These are phyloP conservation scores for Talaromyces borbonicus DNA, from an alignment of 495 filamentous ascomycete genomes.

Conservation along the genomic window DNA sequence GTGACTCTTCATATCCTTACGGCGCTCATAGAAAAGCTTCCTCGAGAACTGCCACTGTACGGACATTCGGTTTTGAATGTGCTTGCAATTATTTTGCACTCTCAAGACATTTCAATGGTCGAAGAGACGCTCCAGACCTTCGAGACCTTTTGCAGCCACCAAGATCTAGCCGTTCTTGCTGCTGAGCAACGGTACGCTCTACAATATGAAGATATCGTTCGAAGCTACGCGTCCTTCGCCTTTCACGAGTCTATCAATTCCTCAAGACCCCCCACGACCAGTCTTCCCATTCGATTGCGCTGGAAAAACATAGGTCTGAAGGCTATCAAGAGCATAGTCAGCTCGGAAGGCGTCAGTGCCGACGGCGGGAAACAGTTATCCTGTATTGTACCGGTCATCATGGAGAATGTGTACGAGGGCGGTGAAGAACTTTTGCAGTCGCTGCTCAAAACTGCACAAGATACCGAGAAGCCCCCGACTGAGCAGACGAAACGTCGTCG, in stretches of 20 bases:
- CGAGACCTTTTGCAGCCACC: conserved; percentile 69
- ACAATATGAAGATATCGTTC: conserved; percentile 74
- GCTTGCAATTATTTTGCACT: conserved; percentile 64
- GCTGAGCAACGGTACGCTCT: conserved; percentile 71
- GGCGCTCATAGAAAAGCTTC: conserved; percentile 83
- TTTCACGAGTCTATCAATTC: conserved; percentile 26
- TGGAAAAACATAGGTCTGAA: conserved; percentile 73
- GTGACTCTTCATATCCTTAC: conserved; percentile 83
- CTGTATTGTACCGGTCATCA: conserved; percentile 67
- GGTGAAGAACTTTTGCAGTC: conserved; percentile 56
- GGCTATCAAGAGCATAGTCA: conserved; percentile 68
- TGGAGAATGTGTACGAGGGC: conserved; percentile 75
- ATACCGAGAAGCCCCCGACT: conserved; percentile 54
- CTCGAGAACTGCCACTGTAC: conserved; percentile 81
- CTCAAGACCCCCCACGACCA: conserved; percentile 31
- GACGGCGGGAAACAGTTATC: conserved; percentile 64
- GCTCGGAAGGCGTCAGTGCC: conserved; percentile 64
- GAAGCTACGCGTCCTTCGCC: conserved; percentile 68
- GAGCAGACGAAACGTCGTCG: conserved; percentile 51
- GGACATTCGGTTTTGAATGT: conserved; percentile 70
- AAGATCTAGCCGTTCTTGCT: conserved; percentile 66
- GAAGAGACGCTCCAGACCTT: conserved; percentile 80
- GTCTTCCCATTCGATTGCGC: conserved; percentile 65
- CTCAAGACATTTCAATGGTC: conserved; percentile 76
- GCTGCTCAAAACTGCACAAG: conserved; percentile 49